These are phyloP conservation scores for Debaryomycetaceae sp. DNA, from an alignment of 1,139 yeast genomes.

Conservation along the genomic window DNA sequence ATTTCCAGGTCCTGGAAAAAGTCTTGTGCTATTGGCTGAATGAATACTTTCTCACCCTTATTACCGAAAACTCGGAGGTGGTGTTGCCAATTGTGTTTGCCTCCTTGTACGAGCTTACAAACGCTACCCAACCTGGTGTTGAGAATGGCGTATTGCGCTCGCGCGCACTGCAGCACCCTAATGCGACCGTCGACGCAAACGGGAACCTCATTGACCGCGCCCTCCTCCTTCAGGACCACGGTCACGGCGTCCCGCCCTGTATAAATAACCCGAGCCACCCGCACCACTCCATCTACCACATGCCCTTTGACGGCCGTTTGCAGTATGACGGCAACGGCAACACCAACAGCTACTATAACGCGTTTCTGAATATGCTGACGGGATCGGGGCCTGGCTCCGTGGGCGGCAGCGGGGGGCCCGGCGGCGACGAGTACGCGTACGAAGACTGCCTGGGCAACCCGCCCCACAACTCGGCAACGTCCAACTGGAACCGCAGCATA, in stretches of 20 bases:
- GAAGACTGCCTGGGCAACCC: slow-evolving; percentile 10
- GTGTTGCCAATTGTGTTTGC: slow-evolving; percentile 89
- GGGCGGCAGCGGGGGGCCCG: slow-evolving; percentile 21
- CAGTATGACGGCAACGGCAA: slow-evolving; percentile 1
- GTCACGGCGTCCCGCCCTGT: slow-evolving; percentile 11
- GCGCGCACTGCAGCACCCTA: slow-evolving; percentile 29
- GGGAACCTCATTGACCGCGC: slow-evolving; percentile 35
- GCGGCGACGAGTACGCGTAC: slow-evolving; percentile 26
- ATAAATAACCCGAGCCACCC: slow-evolving; percentile 10
- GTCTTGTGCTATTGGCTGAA: slow-evolving; percentile 92
- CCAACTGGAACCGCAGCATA: slow-evolving; percentile 83
- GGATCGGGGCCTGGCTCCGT: slow-evolving; percentile 7
- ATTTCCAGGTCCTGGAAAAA: slow-evolving; percentile 95
- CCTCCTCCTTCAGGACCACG: slow-evolving; percentile 18
- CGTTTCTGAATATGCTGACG: neutral
- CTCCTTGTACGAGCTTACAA: slow-evolving; percentile 73
- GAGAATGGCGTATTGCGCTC: slow-evolving; percentile 40
- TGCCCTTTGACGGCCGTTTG: no score
- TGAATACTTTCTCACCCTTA: slow-evolving; percentile 82
- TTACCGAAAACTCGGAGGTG: slow-evolving; percentile 85
- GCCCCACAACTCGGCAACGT: slow-evolving; percentile 35
- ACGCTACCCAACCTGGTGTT: slow-evolving; percentile 38
- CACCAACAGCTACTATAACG: neutral
- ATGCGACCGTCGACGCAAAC: slow-evolving; percentile 34
- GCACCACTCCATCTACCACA: slow-evolving; percentile 7